Evolutionary conservation across 352 stramenopile genomes (phyloP).

Genomic region (Pythium angustatum): DNA sequence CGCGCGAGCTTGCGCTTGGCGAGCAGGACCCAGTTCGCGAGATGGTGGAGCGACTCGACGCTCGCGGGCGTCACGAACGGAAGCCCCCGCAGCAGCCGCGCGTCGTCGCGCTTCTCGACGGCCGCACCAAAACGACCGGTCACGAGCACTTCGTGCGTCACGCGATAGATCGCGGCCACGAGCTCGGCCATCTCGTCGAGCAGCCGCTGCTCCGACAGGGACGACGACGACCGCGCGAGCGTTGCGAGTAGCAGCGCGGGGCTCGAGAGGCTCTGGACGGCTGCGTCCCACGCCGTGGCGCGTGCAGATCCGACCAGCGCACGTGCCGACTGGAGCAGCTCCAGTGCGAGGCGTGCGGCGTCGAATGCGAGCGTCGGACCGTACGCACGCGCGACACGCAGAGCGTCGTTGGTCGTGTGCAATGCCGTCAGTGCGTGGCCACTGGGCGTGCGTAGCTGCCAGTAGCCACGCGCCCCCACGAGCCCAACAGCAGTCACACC

Average conservation of each 20-base stretch:
- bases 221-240: constrained; percentile 36
- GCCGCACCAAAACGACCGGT: constrained; percentile 41
- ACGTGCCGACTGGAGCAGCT: constrained; percentile 46
- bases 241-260: constrained; percentile 72
- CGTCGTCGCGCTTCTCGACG: constrained; percentile 34
- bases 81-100: constrained; percentile 20
- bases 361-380: constrained; percentile 58
- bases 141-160: constrained; percentile 50
- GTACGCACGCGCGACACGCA: constrained; percentile 27
- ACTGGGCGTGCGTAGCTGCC: constrained; percentile 56
- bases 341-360: constrained; percentile 57
- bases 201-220: constrained; percentile 17
- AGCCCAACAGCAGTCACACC: constrained; percentile 59
- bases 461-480: constrained; percentile 56
- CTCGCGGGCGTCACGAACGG: constrained; percentile 58
- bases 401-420: constrained; percentile 3
- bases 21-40: constrained; percentile 81
- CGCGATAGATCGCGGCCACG: constrained; percentile 49
- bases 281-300: constrained; percentile 25
- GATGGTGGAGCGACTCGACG: constrained; percentile 69
- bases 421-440: constrained; percentile 43
- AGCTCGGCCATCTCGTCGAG: constrained; percentile 62
- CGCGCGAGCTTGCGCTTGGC: constrained; percentile 71
- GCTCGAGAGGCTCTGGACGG: constrained; percentile 47
- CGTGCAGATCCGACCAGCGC: background rate